Evolutionary conservation across 768 basidiomycete species (phyloP), one percentile per base, ranked within the genome.

Genomic region (Agaricus sinodeliciosus): DNA sequence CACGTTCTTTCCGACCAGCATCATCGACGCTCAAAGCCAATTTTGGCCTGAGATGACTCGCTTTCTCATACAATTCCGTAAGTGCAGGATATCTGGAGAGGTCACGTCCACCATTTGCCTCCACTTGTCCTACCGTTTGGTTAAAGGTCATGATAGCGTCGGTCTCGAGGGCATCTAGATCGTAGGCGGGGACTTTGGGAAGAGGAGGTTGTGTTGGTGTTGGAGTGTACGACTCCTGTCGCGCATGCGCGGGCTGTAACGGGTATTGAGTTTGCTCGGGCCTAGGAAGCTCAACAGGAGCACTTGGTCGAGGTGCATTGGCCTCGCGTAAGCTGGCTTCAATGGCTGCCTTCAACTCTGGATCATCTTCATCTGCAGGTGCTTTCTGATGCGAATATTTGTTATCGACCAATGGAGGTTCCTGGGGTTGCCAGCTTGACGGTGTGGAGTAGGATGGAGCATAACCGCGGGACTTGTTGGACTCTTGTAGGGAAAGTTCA

Each of bases 251-350:
- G 4, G 70, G 56, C 37, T 64, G 62, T 44, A 72, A 69, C 0
- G 70, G 64, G 45, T 65, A 69, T 5, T 67, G 49, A 5, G 60
- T 51, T 5, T 76, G 70, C 51, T 84, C 81, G 0, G 66, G 62
- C 16, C 70, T 69, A 3, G 80, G 72, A 2, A 79, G 73, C 47
- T 86, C 80, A 6, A 79, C 67, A 0, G 93, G 92, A 0, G 89
- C 90, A 60, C 89, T 91, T 6, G 91, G 84, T 57, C 76, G 81
- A 0, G 86, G 85, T 9, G 87, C 84, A 54, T 76, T 82, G 2
- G 80, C 85, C 60, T 99, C 96, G n/a, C 84, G 77, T 56, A 99
- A 67, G 63, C 89, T 92, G 0, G 96, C 96, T 63, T 97, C 93
- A 47, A 99, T 99, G 0, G 96, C 96, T 16, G 95, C 90, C 54